Evolutionary conservation across 2,329 filamentous ascomycete genomes (phyloP), one percentile per base, ranked within the genome.

Genomic region (Talaromyces sp.): DNA sequence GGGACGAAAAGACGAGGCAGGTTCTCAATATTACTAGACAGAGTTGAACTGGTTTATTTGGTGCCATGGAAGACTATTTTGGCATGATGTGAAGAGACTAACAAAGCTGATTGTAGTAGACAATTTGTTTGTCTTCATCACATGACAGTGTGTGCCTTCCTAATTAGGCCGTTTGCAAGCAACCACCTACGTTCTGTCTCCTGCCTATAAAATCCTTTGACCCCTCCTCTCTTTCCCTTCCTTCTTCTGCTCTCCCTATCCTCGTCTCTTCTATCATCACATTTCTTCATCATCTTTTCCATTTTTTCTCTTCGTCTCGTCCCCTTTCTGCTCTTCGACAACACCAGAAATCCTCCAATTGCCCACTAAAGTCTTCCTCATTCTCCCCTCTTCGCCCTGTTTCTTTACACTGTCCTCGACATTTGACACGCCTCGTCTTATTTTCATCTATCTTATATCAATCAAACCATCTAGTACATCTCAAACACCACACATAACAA

Each of bases 1-100:
- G 64, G 44, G 64, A 66, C 54, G 55, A 64, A 25, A 66, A 66
- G 63, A 66, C 63, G 16, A 62, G 50, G 28, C 44, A 60, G 48
- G 60, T 66, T 12, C 59, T 66, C 25, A 28, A 40, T 3, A 63
- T 66, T n/a, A 66, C 64, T 11, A 60, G 55, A 56, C 31, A 33
- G 39, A n/a, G 21, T 2, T 28, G 9, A 59, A 18, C 16, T 50
- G n/a, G 21, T 6, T 21, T 9, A n/a, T 3, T 23, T 35, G 16
- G 11, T 12, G 21, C 23, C 40, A 44, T 8, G 23, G 5, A 28
- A 2, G 21, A 16, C 28, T 21, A 52, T 33, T n/a, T 52, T 33
- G 48, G 11, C 28, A 50, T 21, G 8, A 40, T 40, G 18, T 39
- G 1, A 39, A n/a, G 31, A 60, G 4, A 58, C n/a, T 33, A 42